Evolutionary conservation across 2,329 filamentous ascomycete genomes (phyloP).

Genomic region (Aspergillus texensis): DNA sequence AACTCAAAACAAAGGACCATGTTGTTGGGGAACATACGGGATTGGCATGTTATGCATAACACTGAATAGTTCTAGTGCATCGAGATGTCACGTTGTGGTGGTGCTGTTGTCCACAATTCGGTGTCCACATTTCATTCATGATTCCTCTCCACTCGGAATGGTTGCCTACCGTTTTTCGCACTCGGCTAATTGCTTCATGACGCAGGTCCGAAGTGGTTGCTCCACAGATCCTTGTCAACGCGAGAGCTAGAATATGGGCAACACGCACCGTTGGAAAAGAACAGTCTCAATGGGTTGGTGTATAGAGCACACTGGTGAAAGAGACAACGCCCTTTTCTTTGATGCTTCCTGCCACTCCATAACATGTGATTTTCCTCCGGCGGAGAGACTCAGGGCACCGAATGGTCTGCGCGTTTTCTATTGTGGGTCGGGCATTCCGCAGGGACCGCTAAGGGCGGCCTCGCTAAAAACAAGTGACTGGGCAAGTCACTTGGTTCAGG

Average conservation of each 20-base stretch:
- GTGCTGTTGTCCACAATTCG: not conserved
- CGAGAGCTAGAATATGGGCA: not conserved
- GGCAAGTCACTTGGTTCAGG: not conserved
- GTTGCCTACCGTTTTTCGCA: not conserved
- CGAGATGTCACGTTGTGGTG: not conserved
- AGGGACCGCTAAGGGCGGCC: constrained; percentile 1
- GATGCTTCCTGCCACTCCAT: no score
- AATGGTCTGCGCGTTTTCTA: constrained; percentile 10
- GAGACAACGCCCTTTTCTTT: not conserved
- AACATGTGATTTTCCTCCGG: constrained; percentile 1
- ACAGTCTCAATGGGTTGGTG: not conserved
- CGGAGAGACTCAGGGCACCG: constrained; percentile 1
- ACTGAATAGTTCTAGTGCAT: not conserved
- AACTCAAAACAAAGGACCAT: not conserved
- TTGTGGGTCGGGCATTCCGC: not conserved
- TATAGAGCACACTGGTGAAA: not conserved
- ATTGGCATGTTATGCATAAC: not conserved
- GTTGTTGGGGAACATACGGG: not conserved
- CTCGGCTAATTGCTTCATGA: not conserved
- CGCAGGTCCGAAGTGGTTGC: not conserved
- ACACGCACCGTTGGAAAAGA: not conserved
- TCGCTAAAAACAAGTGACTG: not conserved
- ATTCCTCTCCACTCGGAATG: not conserved
- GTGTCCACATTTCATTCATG: not conserved
- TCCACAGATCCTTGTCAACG: not conserved